These are phyloP conservation scores for Panicum miliaceum DNA, from an alignment of 176 grass and related monocot species.

Conservation along the genomic window DNA sequence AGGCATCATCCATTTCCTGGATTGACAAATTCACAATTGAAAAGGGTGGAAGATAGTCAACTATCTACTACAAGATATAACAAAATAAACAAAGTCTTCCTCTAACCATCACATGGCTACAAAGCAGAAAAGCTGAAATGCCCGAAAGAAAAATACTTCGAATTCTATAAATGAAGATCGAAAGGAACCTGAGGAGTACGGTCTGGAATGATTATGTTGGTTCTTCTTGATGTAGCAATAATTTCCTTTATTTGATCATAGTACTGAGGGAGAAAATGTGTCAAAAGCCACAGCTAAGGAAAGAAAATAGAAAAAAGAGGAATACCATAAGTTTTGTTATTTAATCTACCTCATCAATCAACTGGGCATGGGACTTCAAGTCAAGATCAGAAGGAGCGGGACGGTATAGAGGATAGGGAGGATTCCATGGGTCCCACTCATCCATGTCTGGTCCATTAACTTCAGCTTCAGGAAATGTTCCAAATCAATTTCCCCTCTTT, in stretches of 20 bases:
- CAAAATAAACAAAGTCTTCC: not conserved
- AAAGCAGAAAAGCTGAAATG: not conserved
- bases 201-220: constrained; percentile 24
- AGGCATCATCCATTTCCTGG: not conserved
- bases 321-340: not conserved
- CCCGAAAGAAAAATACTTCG: not conserved
- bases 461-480: not conserved
- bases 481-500: not conserved
- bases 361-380: not conserved
- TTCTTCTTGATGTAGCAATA: constrained; percentile 6
- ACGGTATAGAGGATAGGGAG: constrained; percentile 11
- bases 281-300: not conserved
- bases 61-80: not conserved
- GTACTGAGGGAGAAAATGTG: constrained; percentile 15
- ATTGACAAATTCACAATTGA: constrained; percentile 1
- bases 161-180: constrained; percentile 13
- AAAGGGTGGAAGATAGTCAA: not conserved
- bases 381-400: not conserved
- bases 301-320: not conserved
- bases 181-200: constrained; percentile 29
- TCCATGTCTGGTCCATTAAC: not conserved
- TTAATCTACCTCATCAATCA: constrained; percentile 8
- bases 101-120: not conserved
- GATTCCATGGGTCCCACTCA: constrained; percentile 34
- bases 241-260: not conserved